Conservation (phyloP, 495 filamentous ascomycete genomes). For the Aspergillus cavernicola region DNA sequence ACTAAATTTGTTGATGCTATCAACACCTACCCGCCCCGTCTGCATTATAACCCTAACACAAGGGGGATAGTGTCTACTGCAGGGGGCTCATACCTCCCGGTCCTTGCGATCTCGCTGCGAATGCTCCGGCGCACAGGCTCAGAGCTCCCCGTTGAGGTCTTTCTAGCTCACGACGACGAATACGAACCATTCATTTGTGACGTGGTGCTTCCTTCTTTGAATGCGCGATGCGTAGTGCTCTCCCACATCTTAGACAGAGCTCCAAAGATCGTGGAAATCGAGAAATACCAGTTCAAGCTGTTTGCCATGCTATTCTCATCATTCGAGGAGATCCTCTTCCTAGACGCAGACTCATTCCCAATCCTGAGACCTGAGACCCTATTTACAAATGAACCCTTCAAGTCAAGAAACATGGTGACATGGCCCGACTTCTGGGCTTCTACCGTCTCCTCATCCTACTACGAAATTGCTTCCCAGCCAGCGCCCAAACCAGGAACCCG, state of each 20-base stretch:
- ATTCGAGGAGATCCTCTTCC: conserved; percentile 53
- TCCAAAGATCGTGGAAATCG: conserved; percentile 20
- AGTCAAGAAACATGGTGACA: conserved; percentile 41
- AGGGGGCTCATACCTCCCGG: conserved; percentile 36
- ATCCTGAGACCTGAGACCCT: conserved; percentile 42
- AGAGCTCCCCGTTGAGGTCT: conserved; percentile 51
- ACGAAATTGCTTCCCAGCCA: conserved; percentile 42
- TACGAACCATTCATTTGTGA: conserved; percentile 50
- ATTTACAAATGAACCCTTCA: conserved; percentile 45
- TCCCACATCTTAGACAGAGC: conserved; percentile 32
- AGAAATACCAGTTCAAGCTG: conserved; percentile 51
- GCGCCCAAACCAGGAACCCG: conserved; percentile 18
- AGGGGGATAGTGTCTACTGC: conserved; percentile 44
- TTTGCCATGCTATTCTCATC: conserved; percentile 53
- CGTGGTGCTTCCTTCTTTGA: conserved; percentile 39
- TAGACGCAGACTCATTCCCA: conserved; percentile 52
- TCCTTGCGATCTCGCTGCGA: conserved; percentile 43
- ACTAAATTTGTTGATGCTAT: conserved; percentile 35
- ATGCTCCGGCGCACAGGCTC: conserved; percentile 53
- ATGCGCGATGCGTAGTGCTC: conserved; percentile 46
- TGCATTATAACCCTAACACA: conserved; percentile 36
- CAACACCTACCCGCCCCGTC: conserved; percentile 24
- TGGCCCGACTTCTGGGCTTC: conserved; percentile 57
- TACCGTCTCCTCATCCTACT: conserved; percentile 44
- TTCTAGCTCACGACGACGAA: conserved; percentile 40